Conservation (phyloP, 805 yeast species). For the Metschnikowia hibisci region DNA sequence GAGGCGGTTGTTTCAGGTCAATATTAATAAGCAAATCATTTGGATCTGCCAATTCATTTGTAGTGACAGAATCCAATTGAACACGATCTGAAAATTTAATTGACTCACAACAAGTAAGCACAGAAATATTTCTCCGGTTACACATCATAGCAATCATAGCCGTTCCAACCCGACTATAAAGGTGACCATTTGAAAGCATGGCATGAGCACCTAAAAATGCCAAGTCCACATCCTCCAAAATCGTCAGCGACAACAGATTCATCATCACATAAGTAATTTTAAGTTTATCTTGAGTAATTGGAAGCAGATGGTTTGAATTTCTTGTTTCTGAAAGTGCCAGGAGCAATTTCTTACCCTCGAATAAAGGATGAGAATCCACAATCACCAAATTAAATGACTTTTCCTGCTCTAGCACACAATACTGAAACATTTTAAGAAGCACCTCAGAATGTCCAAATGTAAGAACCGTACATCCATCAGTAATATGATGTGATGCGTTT, state of each 20-base stretch:
- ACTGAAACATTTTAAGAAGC: conserved; percentile 65
- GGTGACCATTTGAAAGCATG: conserved; percentile 89
- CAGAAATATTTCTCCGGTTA: conserved; percentile 84
- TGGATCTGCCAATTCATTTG: conserved; percentile 83
- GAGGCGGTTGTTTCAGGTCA: conserved; percentile 49
- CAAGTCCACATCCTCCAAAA: conserved; percentile 81
- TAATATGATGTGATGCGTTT: conserved; percentile 72
- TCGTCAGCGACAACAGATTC: conserved; percentile 68
- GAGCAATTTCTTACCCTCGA: conserved; percentile 84
- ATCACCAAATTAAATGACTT: conserved; percentile 74
- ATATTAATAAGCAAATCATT: conserved; percentile 59
- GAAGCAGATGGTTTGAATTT: conserved; percentile 17
- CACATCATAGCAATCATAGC: conserved; percentile 92
- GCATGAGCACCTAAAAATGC: conserved; percentile 97
- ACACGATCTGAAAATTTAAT: conserved; percentile 93
- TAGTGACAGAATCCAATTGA: conserved; percentile 92
- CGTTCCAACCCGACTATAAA: conserved; percentile 92
- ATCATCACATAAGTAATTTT: conserved; percentile 76
- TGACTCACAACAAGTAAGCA: conserved; percentile 91
- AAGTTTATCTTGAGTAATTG: conserved; percentile 50
- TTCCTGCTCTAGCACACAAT: conserved; percentile 56
- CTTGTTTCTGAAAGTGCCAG: conserved; percentile 51
- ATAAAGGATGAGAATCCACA: conserved; percentile 90
- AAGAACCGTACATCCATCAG: conserved; percentile 71
- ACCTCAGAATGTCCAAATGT: conserved; percentile 90